phyloP scores from a whole-genome alignment of 257 asterid species.

The Solanum lycopersicoides region DNA sequence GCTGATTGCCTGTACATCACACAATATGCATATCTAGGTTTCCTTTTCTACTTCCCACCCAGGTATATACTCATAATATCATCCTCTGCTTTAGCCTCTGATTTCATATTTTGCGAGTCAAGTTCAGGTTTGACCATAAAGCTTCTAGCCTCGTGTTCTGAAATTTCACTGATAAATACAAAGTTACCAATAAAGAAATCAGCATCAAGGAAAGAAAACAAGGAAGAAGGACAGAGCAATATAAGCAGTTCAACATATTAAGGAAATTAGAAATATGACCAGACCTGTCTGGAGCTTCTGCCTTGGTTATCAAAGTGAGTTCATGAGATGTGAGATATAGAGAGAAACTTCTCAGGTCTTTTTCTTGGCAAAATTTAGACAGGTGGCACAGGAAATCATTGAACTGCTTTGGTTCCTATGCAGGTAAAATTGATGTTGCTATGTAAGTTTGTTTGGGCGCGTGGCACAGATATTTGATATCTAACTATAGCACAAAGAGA shows the following conservation, averaged over 20 bases:
- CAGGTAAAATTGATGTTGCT: neutral
- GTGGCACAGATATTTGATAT: neutral
- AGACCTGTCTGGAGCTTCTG: slow-evolving; percentile 81
- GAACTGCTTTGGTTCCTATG: slow-evolving; percentile 80
- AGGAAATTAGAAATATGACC: neutral
- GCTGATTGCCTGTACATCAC: neutral
- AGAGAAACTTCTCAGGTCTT: slow-evolving; percentile 33
- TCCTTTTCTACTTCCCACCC: slow-evolving; percentile 5
- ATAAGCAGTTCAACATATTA: neutral
- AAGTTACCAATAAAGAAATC: neutral
- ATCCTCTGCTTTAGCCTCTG: neutral
- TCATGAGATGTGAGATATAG: slow-evolving; percentile 36
- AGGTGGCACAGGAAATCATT: slow-evolving; percentile 58
- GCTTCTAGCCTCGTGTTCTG: slow-evolving; percentile 51
- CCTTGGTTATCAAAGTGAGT: slow-evolving; percentile 52
- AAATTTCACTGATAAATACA: slow-evolving; percentile 40
- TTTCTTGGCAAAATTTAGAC: slow-evolving; percentile 42
- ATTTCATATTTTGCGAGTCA: slow-evolving; percentile 14
- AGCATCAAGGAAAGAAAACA: neutral
- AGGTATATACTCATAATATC: slow-evolving; percentile 4
- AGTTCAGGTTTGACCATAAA: slow-evolving; percentile 35
- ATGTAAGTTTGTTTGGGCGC: neutral
- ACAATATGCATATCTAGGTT: neutral
- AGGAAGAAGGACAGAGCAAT: neutral
- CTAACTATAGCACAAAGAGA: neutral